A percentile compares a stretch with the other conserved stretches of the same genome.
Conservation (phyloP, 164 flowering plant species). For the Liriodendron chinense region DNA sequence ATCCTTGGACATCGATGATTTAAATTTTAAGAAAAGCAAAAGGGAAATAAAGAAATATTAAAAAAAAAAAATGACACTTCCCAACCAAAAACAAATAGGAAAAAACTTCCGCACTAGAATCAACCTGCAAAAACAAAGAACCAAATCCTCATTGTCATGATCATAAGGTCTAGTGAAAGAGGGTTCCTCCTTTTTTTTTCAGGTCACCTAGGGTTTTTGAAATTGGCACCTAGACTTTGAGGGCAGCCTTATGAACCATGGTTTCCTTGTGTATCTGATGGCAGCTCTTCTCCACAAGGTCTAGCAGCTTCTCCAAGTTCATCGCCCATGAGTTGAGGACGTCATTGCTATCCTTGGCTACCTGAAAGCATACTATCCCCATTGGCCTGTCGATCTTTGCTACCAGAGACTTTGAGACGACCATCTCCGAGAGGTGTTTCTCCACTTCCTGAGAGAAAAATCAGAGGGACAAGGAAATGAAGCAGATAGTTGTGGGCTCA, state of each 20-base stretch:
- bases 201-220: background rate
- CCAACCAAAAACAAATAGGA: background rate
- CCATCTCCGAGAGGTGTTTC: slow-evolving; percentile 94
- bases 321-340: slow-evolving; percentile 85
- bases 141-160: background rate
- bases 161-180: background rate
- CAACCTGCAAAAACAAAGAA: background rate
- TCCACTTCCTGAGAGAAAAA: slow-evolving; percentile 70
- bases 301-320: slow-evolving; percentile 93
- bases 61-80: too few relatives aligned
- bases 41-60: too few relatives aligned
- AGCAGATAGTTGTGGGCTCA: background rate
- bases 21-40: too few relatives aligned
- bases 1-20: too few relatives aligned
- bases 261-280: slow-evolving; percentile 98
- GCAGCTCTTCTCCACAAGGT: slow-evolving; percentile 97
- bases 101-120: background rate
- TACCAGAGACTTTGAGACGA: slow-evolving; percentile 73
- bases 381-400: slow-evolving; percentile 90
- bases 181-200: background rate
- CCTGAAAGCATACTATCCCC: slow-evolving; percentile 75
- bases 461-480: too few relatives aligned
- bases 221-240: slow-evolving; percentile 39
- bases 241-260: slow-evolving; percentile 87
- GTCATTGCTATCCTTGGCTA: slow-evolving; percentile 84